Evolutionary conservation across 805 yeast species (phyloP), one percentile per base, ranked within the genome.

Genomic region (Sugiyamaella lignohabitans): DNA sequence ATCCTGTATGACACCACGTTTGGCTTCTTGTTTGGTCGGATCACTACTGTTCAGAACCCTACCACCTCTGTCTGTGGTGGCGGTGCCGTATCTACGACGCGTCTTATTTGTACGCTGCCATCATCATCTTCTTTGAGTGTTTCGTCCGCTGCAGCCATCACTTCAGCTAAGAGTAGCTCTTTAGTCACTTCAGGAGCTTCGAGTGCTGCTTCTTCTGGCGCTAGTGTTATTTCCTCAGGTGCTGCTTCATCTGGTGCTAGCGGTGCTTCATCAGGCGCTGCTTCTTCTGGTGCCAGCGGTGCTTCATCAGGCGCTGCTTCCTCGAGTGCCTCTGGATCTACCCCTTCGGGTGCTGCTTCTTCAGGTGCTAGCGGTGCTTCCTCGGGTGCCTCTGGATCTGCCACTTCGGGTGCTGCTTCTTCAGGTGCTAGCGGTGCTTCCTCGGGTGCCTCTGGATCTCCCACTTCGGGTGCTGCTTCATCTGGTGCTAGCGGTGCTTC

Each of bases 391-490:
- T 11, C 40, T 37, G 14, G 22, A n/a, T 37, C 40, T 3, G 4
- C 40, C 16, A 16, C 40, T 16, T 35, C 38, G 5, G 14, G 19
- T 35, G 14, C 19, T 24, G 38, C 19, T 27, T 27, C 32, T 27
- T 27, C 32, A 27, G n/a, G n/a, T n/a, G n/a, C n/a, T n/a, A n/a
- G n/a, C n/a, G 14, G 32, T 27, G 32, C 32, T 27, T 8, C 11
- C 14, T 27, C 32, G 14, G 32, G 11, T 27, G 32, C 32, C 14
- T 27, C 32, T 27, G n/a, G n/a, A n/a, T n/a, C n/a, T n/a, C n/a
- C n/a, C n/a, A 27, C 32, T 27, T 8, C 11, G 23, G 79, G 80
- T 27, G 8, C 32, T 27, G 8, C 32, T 8, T 27, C 32, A 27
- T 27, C 32, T 8, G 32, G 14, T 8, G 14, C 11, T 27, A 14